phyloP scores from a whole-genome alignment of 371 early-diverging fungal genomes.

The Apophysomyces sp. region DNA sequence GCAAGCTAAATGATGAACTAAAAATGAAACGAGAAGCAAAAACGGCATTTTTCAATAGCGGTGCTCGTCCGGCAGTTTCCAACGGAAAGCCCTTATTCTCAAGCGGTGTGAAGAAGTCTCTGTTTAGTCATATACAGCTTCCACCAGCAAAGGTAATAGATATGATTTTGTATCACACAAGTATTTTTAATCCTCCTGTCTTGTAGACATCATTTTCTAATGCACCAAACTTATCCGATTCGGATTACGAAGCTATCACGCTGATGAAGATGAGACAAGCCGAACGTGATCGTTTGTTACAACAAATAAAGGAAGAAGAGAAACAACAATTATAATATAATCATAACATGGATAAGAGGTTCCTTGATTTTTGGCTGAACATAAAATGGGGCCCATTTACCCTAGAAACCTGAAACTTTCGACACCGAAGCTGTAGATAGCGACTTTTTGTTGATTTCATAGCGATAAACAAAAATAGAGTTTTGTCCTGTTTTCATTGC shows the following conservation, averaged over 20 bases:
- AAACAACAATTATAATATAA: background rate
- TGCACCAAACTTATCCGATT: constrained; percentile 24
- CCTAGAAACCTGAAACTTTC: no score
- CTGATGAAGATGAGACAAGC: constrained; percentile 28
- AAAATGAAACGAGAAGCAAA: constrained; percentile 30
- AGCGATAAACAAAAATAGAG: no score
- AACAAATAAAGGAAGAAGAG: constrained; percentile 4
- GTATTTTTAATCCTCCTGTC: background rate
- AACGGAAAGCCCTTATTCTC: constrained; percentile 36
- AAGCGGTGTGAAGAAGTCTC: constrained; percentile 2
- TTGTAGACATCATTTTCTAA: constrained; percentile 14
- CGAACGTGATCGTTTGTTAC: constrained; percentile 27
- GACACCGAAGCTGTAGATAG: no score
- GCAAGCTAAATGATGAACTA: constrained; percentile 29
- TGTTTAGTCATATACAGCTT: background rate
- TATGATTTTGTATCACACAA: no score
- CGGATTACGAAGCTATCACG: constrained; percentile 10
- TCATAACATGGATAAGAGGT: background rate
- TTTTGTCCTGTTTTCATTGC: no score
- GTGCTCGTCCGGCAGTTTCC: constrained; percentile 14
- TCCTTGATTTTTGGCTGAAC: background rate
- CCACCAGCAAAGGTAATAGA: background rate
- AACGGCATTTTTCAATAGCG: constrained; percentile 10
- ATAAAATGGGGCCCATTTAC: background rate
- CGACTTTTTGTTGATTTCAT: no score